Conservation (phyloP, 306 rosid species). For the Pterocarpus macrocarpus region DNA sequence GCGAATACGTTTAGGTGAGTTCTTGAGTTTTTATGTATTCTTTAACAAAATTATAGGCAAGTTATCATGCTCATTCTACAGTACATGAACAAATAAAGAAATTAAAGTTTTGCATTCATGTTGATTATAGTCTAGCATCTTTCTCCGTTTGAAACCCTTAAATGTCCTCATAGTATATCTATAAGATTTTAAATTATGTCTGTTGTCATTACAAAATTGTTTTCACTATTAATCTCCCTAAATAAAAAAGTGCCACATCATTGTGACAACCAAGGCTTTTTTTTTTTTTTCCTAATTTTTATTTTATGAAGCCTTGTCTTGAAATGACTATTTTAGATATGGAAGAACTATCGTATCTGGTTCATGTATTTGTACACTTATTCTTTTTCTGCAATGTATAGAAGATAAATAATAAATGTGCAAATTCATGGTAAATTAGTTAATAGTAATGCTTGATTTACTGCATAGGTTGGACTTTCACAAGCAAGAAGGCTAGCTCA, state of each 20-base stretch:
- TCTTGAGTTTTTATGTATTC: slow-evolving; percentile 31
- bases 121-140: slow-evolving; percentile 9
- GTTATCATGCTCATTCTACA: slow-evolving; percentile 8
- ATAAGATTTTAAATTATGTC: slow-evolving; percentile 14
- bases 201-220: neutral
- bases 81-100: slow-evolving; percentile 7
- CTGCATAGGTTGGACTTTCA: slow-evolving; percentile 77
- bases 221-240: slow-evolving; percentile 13
- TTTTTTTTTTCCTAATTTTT: neutral
- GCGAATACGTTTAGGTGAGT: slow-evolving; percentile 9
- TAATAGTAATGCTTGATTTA: slow-evolving; percentile 38
- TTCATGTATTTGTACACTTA: slow-evolving; percentile 18
- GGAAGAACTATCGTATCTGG: neutral
- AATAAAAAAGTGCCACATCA: slow-evolving; percentile 6
- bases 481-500: slow-evolving; percentile 89
- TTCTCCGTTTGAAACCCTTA: neutral
- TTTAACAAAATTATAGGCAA: slow-evolving; percentile 9
- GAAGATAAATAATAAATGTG: slow-evolving; percentile 14
- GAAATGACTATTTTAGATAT: slow-evolving; percentile 7
- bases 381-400: neutral
- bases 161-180: neutral
- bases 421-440: slow-evolving; percentile 31
- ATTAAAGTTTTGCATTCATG: slow-evolving; percentile 24
- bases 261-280: neutral
- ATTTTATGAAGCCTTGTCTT: slow-evolving; percentile 12